A percentile compares a stretch with the other conserved stretches of the same genome.
These are phyloP conservation scores for Neonectria magnoliae DNA, from an alignment of 2,329 filamentous ascomycete genomes.

Conservation along the genomic window DNA sequence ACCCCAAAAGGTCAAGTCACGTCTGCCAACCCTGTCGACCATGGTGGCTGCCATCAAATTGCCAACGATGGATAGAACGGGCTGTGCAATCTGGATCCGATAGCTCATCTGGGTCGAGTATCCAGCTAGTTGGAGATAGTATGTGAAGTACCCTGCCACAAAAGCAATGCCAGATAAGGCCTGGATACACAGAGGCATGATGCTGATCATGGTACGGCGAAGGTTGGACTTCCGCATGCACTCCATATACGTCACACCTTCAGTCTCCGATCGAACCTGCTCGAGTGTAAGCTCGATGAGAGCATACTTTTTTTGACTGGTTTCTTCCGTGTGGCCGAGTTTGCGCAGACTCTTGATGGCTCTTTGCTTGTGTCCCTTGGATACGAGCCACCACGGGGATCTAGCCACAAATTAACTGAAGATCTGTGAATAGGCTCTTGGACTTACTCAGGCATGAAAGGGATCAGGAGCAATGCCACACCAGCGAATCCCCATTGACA, in stretches of 20 bases:
- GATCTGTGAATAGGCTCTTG: neutral
- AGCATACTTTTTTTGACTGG: constrained; percentile 15
- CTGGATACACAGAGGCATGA: constrained; percentile 21
- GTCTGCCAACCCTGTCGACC: constrained; percentile 24
- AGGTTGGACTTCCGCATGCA: constrained; percentile 29
- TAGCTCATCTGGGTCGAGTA: constrained; percentile 13
- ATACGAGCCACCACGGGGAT: constrained; percentile 27
- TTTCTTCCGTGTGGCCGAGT: constrained; percentile 8
- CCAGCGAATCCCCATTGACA: constrained; percentile 25
- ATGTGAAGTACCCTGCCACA: constrained; percentile 26
- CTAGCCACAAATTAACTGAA: neutral
- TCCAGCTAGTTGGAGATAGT: constrained; percentile 25
- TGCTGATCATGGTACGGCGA: constrained; percentile 28
- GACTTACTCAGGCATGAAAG: constrained; percentile 28
- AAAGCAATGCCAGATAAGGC: constrained; percentile 21
- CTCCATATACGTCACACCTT: constrained; percentile 27
- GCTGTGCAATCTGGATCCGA: constrained; percentile 17
- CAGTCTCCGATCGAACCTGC: constrained; percentile 13
- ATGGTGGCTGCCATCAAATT: constrained; percentile 24
- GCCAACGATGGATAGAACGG: constrained; percentile 16
- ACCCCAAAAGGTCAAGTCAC: constrained; percentile 25
- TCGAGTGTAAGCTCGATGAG: constrained; percentile 24
- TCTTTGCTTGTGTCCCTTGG: constrained; percentile 14
- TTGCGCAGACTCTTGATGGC: constrained; percentile 10
- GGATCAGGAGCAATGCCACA: neutral